These are phyloP conservation scores for Microbotryum scabiosae DNA, from an alignment of 1,284 basidiomycete genomes.

Conservation along the genomic window DNA sequence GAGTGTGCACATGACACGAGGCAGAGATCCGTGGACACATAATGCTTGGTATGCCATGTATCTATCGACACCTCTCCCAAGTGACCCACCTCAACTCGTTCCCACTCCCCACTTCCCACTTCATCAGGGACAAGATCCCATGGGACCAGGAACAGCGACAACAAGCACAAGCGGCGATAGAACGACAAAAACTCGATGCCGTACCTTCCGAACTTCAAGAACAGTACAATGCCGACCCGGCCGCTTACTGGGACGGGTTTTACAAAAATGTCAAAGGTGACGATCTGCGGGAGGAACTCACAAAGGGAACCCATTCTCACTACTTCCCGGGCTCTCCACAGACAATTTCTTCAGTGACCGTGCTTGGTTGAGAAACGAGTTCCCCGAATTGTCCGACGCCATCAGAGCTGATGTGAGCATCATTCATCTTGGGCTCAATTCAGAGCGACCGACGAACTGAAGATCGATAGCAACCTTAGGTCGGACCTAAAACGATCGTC, in stretches of 20 bases:
- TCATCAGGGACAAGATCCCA: slow-evolving; percentile 32
- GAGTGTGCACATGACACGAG: too few relatives aligned
- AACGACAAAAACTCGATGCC: slow-evolving; percentile 23
- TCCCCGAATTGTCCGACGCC: slow-evolving; percentile 68
- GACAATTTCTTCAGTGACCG: slow-evolving; percentile 85
- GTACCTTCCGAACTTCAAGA: slow-evolving; percentile 30
- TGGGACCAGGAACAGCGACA: slow-evolving; percentile 32
- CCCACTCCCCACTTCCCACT: not conserved
- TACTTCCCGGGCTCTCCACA: not conserved
- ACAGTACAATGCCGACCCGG: slow-evolving; percentile 65
- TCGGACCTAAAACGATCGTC: slow-evolving; percentile 63
- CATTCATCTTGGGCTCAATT: not conserved
- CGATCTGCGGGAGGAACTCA: too few relatives aligned
- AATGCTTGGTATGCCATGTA: slow-evolving; percentile 33
- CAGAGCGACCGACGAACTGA: not conserved
- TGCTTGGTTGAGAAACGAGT: slow-evolving; percentile 89
- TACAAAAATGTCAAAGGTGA: slow-evolving; percentile 64
- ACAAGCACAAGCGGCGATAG: slow-evolving; percentile 27
- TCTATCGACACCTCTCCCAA: too few relatives aligned
- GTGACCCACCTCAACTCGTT: not conserved
- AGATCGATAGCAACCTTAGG: slow-evolving; percentile 43
- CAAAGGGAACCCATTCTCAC: too few relatives aligned
- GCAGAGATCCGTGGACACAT: slow-evolving; percentile 34
- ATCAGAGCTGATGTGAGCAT: slow-evolving; percentile 55
- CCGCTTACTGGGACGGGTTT: slow-evolving; percentile 77